Base-by-base conservation (phyloP, 306 rosid species). In the Casuarina equisetifolia region DNA sequence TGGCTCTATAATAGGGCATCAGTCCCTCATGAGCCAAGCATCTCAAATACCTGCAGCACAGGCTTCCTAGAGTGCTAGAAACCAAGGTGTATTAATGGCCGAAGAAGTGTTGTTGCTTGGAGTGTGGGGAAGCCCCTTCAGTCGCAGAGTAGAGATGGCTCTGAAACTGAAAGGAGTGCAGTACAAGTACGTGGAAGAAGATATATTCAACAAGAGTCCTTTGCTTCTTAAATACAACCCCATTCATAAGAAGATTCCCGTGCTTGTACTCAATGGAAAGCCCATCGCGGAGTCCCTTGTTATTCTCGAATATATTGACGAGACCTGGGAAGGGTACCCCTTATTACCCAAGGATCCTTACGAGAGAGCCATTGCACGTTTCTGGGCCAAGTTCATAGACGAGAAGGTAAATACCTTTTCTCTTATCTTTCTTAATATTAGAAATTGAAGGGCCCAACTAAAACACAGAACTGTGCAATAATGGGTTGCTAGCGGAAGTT, bases 381-480 rank as follows among this genome's bases (percentile, higher is more conserved):
- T 86, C 54, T 83, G 89, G 87, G 85, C 86, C 35, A 80, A 73
- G 55, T 82, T 82, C 64, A 9, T 82, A 0, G 80, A 85, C 19
- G 89, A 76, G 1, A 82, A 82, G 82, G 84, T 85, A 78, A 54
- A 4, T 17, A 2, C 13, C 2, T n/a, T 6, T 8, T 62, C 6
- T 3, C 35, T 4, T 9, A 3, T 15, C n/a, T 45, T 70, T 3
- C 10, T 19, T 35, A n/a, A n/a, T n/a, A n/a, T n/a, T n/a, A n/a
- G n/a, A n/a, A n/a, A n/a, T n/a, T n/a, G n/a, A n/a, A n/a, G n/a
- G n/a, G n/a, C n/a, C n/a, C n/a, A n/a, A n/a, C n/a, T n/a, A n/a
- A n/a, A n/a, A n/a, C n/a, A n/a, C n/a, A n/a, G n/a, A n/a, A n/a
- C n/a, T n/a, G n/a, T n/a, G n/a, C n/a, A n/a, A n/a, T n/a, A n/a